Base-by-base conservation (phyloP, 257 asterid species). In the Solanum etuberosum region DNA sequence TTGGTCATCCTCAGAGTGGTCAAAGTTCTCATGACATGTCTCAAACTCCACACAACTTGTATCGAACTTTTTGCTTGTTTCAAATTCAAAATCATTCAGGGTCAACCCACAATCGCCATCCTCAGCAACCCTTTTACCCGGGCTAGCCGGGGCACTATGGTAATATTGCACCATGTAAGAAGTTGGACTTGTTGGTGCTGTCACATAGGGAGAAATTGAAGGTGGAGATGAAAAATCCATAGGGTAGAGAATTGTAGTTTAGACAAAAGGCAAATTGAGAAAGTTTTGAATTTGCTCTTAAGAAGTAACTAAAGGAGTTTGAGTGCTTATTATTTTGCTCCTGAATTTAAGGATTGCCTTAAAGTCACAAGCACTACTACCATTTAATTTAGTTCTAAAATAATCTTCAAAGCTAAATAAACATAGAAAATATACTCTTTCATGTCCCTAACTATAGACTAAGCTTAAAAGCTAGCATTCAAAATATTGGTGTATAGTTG, bases 121-220 rank as follows among this genome's bases (percentile, higher is more conserved):
- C 31, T 59, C 48, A 40, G 1, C 86, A 5, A 14, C 12, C 86
- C 48, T 86, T 74, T 83, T 83, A 4, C 74, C 77, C 0, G 96
- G 95, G 83, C 95, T 92, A 11, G 91, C 85, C 1, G 96, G 96
- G 25, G 96, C 96, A 20, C 95, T 93, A 89, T 91, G 78, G 90
- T 90, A 73, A 23, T 35, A 89, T 34, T 57, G 88, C 83, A 88
- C 91, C 90, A 84, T 86, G 90, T 86, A 85, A 46, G 9, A 81
- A 34, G 57, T 89, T 83, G 98, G 96, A 57, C 93, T 91, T 2
- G 88, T 85, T 1, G 96, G 93, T 61, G 95, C 94, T 77, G 92
- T 92, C 83, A 83, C 90, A 74, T 91, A 91, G 38, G 93, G 87
- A 84, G 92, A 86, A 74, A 86, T 87, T 85, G 86, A 78, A 61